Evolutionary conservation across 257 asterid species (phyloP).

Genomic region (Solanum peruvianum): DNA sequence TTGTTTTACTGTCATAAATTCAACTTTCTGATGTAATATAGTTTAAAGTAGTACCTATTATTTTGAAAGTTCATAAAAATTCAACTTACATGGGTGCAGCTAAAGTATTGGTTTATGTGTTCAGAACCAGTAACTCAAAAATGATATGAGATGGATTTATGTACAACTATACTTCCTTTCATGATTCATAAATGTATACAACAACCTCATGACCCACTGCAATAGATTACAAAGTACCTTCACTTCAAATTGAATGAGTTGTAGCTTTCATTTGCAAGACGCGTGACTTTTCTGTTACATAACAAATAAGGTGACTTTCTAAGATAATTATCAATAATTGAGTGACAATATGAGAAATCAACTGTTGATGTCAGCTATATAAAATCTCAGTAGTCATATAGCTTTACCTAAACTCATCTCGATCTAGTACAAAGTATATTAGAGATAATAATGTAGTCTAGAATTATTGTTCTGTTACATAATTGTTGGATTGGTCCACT

Average conservation of each 20-base stretch:
- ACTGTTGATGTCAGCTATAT: not conserved
- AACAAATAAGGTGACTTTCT: not conserved
- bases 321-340: not conserved
- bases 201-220: not conserved
- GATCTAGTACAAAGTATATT: not conserved
- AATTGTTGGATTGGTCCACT: not conserved
- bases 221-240: not conserved
- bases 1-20: no score
- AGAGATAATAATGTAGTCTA: not conserved
- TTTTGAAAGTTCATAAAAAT: no score
- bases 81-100: no score
- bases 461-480: not conserved
- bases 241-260: not conserved
- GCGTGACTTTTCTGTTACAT: not conserved
- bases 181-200: not conserved
- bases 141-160: no score
- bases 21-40: no score
- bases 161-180: not conserved
- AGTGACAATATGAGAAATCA: not conserved
- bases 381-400: not conserved
- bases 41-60: no score
- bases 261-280: not conserved
- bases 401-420: not conserved
- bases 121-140: no score
- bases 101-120: no score